Base-by-base conservation (phyloP, 228 moss, liverwort and hornwort genomes). In the Sphagnum fallax region DNA sequence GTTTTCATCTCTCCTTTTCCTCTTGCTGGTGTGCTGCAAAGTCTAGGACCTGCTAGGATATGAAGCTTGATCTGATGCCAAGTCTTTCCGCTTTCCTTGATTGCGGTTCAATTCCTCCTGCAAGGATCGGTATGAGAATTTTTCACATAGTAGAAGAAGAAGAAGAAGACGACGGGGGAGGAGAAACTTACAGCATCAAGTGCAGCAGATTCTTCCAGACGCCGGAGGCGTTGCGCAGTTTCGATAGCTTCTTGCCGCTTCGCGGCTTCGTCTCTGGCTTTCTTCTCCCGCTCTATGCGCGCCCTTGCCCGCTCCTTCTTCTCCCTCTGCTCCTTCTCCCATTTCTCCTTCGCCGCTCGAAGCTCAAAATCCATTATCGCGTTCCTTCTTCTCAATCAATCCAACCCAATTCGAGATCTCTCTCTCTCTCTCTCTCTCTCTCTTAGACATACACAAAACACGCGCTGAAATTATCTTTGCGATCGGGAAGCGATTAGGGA, bases 301-400 rank as follows among this genome's bases (percentile, higher is more conserved):
- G 74, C 84, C 81, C 90, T 84, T 52, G 97, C 91, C 63, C 60
- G 80, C 51, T 93, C 97, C 75, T 98, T 98, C 76, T 98, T 98
- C 80, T 98, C 93, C 67, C 78, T 90, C 78, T 98, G 97, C 75
- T 98, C 93, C 70, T 82, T 83, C 70, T 98, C 97, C 93, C 91
- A 98, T 79, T 98, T 98, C 52, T 71, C 87, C 66, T 86, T 98
- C 0, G 93, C 97, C 68, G 83, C 81, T 82, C 97, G 89, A 65
- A 98, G 77, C 76, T 98, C 97, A 61, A 84, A 98, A 83, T 98
- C 97, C 97, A 98, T 98, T 32, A 32, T 32, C 32, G 32, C 32
- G 32, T 32, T 32, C 32, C 32, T 32, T 32, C 32, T 32, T 32
- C 32, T 32, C 2, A 32, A 32, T 32, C 32, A 32, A 32, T 32